Conservation (phyloP, 345 rosid genomes). For the Euclidium syriacum region DNA sequence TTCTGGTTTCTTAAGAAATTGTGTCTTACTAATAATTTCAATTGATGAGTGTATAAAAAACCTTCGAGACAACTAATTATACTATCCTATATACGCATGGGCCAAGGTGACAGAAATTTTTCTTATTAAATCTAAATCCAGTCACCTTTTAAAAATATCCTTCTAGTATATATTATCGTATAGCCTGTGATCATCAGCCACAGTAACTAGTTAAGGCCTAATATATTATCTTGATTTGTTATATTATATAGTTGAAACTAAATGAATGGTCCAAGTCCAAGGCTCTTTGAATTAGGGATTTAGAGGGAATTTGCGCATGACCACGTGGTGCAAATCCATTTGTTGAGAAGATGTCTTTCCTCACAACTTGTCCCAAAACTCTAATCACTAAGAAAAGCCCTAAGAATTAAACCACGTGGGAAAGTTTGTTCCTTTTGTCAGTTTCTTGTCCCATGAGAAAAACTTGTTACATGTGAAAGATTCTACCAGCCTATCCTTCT, state of each 20-base stretch:
- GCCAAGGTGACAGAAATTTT: slow-evolving; percentile 45
- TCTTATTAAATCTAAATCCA: not conserved
- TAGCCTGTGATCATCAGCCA: slow-evolving; percentile 17
- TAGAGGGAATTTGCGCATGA: slow-evolving; percentile 3
- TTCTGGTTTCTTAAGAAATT: not conserved
- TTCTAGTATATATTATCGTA: slow-evolving; percentile 11
- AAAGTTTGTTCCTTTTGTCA: slow-evolving; percentile 23
- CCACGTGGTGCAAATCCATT: slow-evolving; percentile 23
- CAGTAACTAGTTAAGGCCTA: slow-evolving; percentile 15
- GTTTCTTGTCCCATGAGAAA: slow-evolving; percentile 23
- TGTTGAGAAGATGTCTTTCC: not conserved
- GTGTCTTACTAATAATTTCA: not conserved
- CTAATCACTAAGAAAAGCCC: slow-evolving; percentile 35
- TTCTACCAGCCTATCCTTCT: slow-evolving; percentile 4
- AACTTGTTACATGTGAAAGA: slow-evolving; percentile 24
- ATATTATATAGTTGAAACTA: not conserved
- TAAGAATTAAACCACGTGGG: slow-evolving; percentile 42
- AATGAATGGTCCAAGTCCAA: slow-evolving; percentile 20
- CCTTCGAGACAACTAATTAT: slow-evolving; percentile 29
- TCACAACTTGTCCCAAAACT: slow-evolving; percentile 24
- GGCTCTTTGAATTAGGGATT: slow-evolving; percentile 25
- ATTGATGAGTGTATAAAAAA: slow-evolving; percentile 17
- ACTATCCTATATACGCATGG: slow-evolving; percentile 44
- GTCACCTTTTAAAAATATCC: not conserved
- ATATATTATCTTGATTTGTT: not conserved